Percentiles rank a stretch among this genome's conserved stretches.
Conservation (phyloP, 1,284 basidiomycete genomes). For the Flammula alnicola region DNA sequence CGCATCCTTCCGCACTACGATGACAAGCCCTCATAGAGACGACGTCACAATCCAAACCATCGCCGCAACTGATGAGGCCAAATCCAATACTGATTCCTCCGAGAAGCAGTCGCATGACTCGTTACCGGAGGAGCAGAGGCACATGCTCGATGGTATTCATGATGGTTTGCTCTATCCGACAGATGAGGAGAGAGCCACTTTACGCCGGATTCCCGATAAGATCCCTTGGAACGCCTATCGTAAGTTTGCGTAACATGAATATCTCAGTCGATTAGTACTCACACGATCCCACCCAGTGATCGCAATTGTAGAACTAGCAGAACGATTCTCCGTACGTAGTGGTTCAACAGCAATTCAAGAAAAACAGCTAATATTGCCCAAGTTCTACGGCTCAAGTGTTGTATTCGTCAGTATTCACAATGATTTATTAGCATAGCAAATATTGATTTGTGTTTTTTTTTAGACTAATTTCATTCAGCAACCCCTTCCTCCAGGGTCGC, state of each 20-base stretch:
- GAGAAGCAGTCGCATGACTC: too few relatives aligned
- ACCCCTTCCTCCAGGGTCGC: conserved; percentile 64
- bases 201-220: conserved; percentile 61
- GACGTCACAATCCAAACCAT: too few relatives aligned
- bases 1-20: too few relatives aligned
- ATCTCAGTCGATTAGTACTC: conserved; percentile 18
- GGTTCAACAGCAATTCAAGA: not conserved
- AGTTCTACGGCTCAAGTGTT: conserved; percentile 59
- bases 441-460: conserved; percentile 24
- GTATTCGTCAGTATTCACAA: conserved; percentile 62
- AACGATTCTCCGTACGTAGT: conserved; percentile 69
- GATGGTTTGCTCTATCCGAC: too few relatives aligned
- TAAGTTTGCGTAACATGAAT: conserved; percentile 36
- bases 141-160: too few relatives aligned
- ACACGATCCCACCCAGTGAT: conserved; percentile 49
- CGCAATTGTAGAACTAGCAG: conserved; percentile 69
- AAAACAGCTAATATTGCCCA: not conserved
- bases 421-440: not conserved
- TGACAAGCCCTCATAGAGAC: too few relatives aligned
- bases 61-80: too few relatives aligned
- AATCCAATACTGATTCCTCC: too few relatives aligned
- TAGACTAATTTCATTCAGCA: conserved; percentile 77
- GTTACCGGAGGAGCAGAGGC: too few relatives aligned
- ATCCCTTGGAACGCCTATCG: conserved; percentile 69
- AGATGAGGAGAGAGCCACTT: conserved; percentile 60